Conservation (phyloP, 306 rosid species). For the Gastrolobium villosum region DNA sequence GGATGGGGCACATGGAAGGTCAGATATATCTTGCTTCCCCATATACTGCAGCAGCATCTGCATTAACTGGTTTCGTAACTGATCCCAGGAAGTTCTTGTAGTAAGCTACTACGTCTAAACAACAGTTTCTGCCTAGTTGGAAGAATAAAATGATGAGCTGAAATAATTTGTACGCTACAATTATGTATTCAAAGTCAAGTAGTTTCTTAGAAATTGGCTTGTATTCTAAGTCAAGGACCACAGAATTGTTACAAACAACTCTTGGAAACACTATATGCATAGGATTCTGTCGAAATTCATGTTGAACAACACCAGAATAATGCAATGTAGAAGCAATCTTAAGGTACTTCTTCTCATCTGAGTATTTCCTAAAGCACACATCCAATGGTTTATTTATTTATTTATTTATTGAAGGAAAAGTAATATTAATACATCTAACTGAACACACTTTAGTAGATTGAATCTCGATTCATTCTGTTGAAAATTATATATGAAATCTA, state of each 20-base stretch:
- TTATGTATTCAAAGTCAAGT: conserved; percentile 2
- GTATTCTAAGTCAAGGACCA: neutral
- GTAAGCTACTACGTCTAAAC: conserved; percentile 35
- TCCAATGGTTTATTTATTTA: neutral
- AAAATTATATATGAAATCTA: neutral
- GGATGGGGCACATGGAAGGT: conserved; percentile 95
- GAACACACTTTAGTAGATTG: neutral
- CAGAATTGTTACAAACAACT: neutral
- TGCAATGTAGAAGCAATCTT: neutral
- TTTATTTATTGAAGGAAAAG: neutral
- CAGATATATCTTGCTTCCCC: conserved; percentile 92
- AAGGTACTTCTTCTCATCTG: neutral
- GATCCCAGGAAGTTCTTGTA: conserved; percentile 87
- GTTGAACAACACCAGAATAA: neutral
- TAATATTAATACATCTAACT: neutral
- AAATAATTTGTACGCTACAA: neutral
- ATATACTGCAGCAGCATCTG: conserved; percentile 92
- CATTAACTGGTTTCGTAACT: conserved; percentile 85
- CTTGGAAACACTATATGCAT: conserved; percentile 2
- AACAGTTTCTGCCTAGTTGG: conserved; percentile 31
- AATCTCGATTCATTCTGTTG: neutral
- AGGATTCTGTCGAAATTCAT: conserved; percentile 18
- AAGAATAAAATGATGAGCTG: neutral
- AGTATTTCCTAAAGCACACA: neutral
- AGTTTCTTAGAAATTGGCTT: neutral